A percentile compares a stretch with the other conserved stretches of the same genome.
Conservation (phyloP, 768 basidiomycete species). For the Cantharellus cinnabarinus region DNA sequence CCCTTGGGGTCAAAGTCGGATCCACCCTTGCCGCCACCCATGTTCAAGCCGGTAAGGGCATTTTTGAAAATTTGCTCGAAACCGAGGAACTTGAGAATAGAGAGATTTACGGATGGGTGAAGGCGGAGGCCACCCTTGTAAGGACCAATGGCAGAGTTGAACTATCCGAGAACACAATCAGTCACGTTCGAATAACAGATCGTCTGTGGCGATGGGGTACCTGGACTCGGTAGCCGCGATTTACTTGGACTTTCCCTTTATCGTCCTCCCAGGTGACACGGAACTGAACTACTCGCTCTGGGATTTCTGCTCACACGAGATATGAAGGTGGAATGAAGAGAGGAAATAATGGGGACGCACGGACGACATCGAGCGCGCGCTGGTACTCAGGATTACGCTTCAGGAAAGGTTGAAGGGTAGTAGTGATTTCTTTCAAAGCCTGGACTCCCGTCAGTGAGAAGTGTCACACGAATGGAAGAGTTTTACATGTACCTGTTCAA, state of each 20-base stretch:
- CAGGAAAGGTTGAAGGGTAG: conserved; percentile 44
- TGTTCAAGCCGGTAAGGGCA: conserved; percentile 52
- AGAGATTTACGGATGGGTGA: conserved; percentile 61
- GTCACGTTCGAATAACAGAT: background rate
- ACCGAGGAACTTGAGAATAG: conserved; percentile 68
- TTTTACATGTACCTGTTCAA: conserved; percentile 31
- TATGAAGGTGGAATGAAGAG: too few relatives aligned
- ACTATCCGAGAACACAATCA: conserved; percentile 19
- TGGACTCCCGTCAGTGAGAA: conserved; percentile 11
- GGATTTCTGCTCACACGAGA: conserved; percentile 16
- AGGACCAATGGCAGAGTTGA: conserved; percentile 59
- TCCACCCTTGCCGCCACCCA: conserved; percentile 68
- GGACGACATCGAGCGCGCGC: conserved; percentile 43
- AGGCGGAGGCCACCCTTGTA: conserved; percentile 65
- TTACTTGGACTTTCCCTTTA: conserved; percentile 40
- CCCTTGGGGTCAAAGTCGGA: conserved; percentile 70
- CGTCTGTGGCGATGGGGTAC: conserved; percentile 16
- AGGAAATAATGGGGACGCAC: too few relatives aligned
- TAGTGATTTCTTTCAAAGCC: conserved; percentile 45
- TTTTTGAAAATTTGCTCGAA: conserved; percentile 73
- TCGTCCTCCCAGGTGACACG: conserved; percentile 65
- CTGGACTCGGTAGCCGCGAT: conserved; percentile 57
- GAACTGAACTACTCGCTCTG: conserved; percentile 41
- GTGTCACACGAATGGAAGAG: background rate
- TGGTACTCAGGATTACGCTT: conserved; percentile 44